Evolutionary conservation across 768 basidiomycete species (phyloP), one percentile per base, ranked within the genome.

Genomic region (Pilatotrama ljubarskyi): DNA sequence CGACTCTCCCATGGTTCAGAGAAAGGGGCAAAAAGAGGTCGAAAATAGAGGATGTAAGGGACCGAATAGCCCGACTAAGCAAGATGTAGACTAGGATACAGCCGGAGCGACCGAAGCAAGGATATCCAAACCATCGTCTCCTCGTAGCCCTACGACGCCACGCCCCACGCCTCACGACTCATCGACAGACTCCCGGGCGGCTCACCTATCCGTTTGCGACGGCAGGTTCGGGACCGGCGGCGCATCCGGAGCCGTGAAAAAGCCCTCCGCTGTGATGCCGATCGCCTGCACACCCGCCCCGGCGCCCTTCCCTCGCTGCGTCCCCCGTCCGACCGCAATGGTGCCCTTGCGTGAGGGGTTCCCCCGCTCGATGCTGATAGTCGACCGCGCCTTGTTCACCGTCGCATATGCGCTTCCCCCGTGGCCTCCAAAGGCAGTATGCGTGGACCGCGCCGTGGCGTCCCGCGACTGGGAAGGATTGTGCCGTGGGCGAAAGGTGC

Each of bases 261-360:
- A 93, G 0, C 91, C 92, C 20, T 79, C 80, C 35, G 90, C 91
- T 32, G 87, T 91, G 46, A 93, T 78, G 17, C 90, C 81, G 44
- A 88, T 70, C 25, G 90, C 87, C 74, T 90, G 87, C 57, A 93
- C 91, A 29, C 83, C 88, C 20, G 89, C 84, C 15, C 87, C 91
- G 52, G 80, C 78, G 43, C 82, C 73, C 76, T 91, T 91, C n/a
- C 60, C 61, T n/a, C 74, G 67, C 67, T 76, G 81, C 61, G 84
- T 84, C 18, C 83, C 86, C 37, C 84, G 74, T 53, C 89, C 87
- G 56, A 90, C 71, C 14, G 84, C 76, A 60, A 90, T 86, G n/a
- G 86, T 84, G 9, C 86, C 84, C 68, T 76, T 77, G 58, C 77
- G 69, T 46, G 74, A 1, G 64, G 70, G 59, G 51, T 57, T 65